Conservation (phyloP, 2,329 filamentous ascomycete species). For the Fusarium clavum region DNA sequence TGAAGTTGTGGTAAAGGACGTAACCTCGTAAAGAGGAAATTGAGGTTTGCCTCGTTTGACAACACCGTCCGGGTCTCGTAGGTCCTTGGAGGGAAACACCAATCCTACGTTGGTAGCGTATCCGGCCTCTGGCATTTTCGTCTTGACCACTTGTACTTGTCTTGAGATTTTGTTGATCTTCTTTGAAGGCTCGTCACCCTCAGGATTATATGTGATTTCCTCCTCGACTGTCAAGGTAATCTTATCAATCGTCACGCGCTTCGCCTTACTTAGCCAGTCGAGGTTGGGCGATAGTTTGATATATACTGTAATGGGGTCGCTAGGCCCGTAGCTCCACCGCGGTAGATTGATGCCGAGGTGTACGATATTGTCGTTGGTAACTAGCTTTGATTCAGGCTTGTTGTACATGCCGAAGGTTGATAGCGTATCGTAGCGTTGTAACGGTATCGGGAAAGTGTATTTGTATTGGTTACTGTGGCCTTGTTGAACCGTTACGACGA, state of each 20-base stretch:
- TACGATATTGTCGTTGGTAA: conserved; percentile 89
- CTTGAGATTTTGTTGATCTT: conserved; percentile 90
- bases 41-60: conserved; percentile 85
- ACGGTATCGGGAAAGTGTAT: conserved; percentile 89
- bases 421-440: conserved; percentile 93
- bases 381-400: conserved; percentile 87
- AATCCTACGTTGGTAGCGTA: conserved; percentile 94
- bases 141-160: conserved; percentile 82
- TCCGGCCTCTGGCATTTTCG: conserved; percentile 88
- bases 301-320: conserved; percentile 95
- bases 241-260: conserved; percentile 91
- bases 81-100: conserved; percentile 89
- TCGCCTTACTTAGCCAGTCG: conserved; percentile 91
- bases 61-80: conserved; percentile 88
- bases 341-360: conserved; percentile 92
- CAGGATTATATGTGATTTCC: conserved; percentile 98
- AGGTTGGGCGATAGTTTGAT: conserved; percentile 93
- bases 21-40: conserved; percentile 89
- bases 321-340: conserved; percentile 94
- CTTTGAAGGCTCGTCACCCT: conserved; percentile 92
- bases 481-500: conserved; percentile 95
- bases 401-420: conserved; percentile 99
- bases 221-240: conserved; percentile 96
- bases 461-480: conserved; percentile 88
- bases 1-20: conserved; percentile 92